Evolutionary conservation across 1,139 yeast species (phyloP).

Genomic region (Entelexis paramagnoliae): DNA sequence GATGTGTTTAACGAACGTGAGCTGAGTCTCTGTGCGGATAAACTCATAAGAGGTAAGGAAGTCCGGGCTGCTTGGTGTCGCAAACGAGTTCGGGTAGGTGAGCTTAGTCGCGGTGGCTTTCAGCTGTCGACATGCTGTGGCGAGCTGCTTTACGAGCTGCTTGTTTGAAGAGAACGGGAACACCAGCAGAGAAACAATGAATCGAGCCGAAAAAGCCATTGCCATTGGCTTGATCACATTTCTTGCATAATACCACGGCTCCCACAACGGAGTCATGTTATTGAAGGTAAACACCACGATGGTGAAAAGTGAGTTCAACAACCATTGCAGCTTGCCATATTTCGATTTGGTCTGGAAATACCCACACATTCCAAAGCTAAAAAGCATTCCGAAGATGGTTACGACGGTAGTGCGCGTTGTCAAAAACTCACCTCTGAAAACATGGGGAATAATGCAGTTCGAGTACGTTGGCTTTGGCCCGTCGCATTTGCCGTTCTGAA

Average conservation of each 20-base stretch:
- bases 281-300: conserved; percentile 23
- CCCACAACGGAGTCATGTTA: conserved; percentile 26
- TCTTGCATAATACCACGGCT: conserved; percentile 25
- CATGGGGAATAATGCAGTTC: conserved; percentile 22
- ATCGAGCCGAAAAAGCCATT: conserved; percentile 24
- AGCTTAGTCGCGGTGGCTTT: conserved; percentile 17
- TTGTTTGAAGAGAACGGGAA: conserved; percentile 28
- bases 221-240: conserved; percentile 26
- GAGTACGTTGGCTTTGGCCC: conserved; percentile 14
- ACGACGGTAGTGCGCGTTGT: conserved; percentile 24
- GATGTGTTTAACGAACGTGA: conserved; percentile 14
- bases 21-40: conserved; percentile 16
- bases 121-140: conserved; percentile 16
- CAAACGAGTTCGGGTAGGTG: conserved; percentile 14
- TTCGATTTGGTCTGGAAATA: conserved; percentile 9
- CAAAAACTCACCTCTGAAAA: conserved; percentile 27
- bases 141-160: conserved; percentile 22
- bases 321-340: conserved; percentile 20
- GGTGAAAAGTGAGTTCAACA: conserved; percentile 20
- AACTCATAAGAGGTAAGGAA: conserved; percentile 15
- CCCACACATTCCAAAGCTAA: conserved; percentile 17
- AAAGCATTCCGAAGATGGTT: conserved; percentile 25
- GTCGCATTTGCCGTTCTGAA: conserved; percentile 25
- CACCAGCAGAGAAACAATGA: conserved; percentile 23
- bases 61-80: conserved; percentile 22